Conservation (phyloP, 2,329 filamentous ascomycete species). For the Aspergillus calidoustus region DNA sequence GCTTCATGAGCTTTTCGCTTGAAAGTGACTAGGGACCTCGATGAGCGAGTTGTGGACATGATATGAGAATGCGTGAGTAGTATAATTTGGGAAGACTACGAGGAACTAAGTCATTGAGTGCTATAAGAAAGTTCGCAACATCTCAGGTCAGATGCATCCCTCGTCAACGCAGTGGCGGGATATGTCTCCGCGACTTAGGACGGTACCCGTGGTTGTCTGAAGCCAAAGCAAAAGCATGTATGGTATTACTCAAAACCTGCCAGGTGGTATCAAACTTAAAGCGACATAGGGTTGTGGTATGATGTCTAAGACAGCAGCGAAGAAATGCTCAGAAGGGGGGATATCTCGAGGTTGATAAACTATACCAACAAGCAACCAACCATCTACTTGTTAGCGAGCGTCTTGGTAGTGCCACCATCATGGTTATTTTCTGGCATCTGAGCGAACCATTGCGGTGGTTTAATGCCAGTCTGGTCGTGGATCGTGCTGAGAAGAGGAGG, state of each 20-base stretch:
- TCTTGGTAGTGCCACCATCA: neutral
- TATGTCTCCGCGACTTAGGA: neutral
- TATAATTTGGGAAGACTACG: neutral
- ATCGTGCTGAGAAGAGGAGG: slow-evolving; percentile 84
- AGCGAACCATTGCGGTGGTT: slow-evolving; percentile 73
- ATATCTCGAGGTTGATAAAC: neutral
- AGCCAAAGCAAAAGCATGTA: neutral
- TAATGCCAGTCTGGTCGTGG: slow-evolving; percentile 85
- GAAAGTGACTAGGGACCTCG: neutral
- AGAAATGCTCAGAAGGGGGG: neutral
- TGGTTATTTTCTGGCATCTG: slow-evolving; percentile 50
- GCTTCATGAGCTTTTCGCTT: no score
- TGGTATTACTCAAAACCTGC: neutral
- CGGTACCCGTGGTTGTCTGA: neutral
- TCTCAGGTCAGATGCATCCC: neutral
- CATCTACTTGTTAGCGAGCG: slow-evolving; percentile 3
- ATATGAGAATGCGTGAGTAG: neutral
- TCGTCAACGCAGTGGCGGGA: neutral
- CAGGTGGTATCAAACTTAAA: neutral
- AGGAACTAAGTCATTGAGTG: neutral
- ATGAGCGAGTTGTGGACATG: neutral
- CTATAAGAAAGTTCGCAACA: neutral
- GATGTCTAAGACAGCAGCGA: neutral
- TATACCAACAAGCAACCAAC: neutral
- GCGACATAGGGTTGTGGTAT: neutral